Conservation (phyloP, 2,329 filamentous ascomycete species). For the Colletotrichum gloeosporioides region DNA sequence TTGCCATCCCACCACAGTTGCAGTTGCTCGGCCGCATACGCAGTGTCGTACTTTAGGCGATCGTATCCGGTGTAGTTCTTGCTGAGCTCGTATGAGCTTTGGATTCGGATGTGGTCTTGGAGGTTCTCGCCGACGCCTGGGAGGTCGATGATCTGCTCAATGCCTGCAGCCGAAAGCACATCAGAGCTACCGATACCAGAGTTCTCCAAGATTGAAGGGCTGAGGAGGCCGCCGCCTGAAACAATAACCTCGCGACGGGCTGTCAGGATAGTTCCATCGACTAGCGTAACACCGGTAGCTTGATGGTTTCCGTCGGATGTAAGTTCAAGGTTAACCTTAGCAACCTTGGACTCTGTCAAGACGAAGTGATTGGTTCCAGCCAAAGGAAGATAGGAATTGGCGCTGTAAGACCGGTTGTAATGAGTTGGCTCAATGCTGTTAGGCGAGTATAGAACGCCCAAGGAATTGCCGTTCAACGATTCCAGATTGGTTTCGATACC, state of each 20-base stretch:
- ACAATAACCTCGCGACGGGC: constrained; percentile 38
- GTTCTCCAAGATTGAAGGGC: constrained; percentile 61
- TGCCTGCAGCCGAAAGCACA: constrained; percentile 51
- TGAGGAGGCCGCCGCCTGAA: constrained; percentile 54
- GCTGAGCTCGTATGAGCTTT: constrained; percentile 37
- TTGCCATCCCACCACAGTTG: constrained; percentile 35
- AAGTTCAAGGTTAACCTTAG: constrained; percentile 39
- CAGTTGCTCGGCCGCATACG: constrained; percentile 41
- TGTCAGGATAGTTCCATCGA: constrained; percentile 26
- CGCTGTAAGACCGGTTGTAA: constrained; percentile 54
- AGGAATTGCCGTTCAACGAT: constrained; percentile 52
- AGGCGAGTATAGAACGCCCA: constrained; percentile 55
- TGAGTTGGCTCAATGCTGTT: constrained; percentile 51
- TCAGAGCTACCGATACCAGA: constrained; percentile 58
- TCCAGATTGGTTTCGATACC: constrained; percentile 44
- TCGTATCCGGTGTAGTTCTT: constrained; percentile 34
- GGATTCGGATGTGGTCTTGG: constrained; percentile 38
- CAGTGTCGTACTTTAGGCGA: constrained; percentile 30
- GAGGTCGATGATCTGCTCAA: constrained; percentile 53
- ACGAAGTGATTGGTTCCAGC: constrained; percentile 46
- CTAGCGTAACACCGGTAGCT: constrained; percentile 28
- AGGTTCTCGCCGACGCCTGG: constrained; percentile 57
- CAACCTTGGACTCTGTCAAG: constrained; percentile 38
- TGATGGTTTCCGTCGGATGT: constrained; percentile 8
- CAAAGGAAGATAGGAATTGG: constrained; percentile 46